Evolutionary conservation across 495 filamentous ascomycete genomes (phyloP).

Genomic region (Aspergillus hancockii): DNA sequence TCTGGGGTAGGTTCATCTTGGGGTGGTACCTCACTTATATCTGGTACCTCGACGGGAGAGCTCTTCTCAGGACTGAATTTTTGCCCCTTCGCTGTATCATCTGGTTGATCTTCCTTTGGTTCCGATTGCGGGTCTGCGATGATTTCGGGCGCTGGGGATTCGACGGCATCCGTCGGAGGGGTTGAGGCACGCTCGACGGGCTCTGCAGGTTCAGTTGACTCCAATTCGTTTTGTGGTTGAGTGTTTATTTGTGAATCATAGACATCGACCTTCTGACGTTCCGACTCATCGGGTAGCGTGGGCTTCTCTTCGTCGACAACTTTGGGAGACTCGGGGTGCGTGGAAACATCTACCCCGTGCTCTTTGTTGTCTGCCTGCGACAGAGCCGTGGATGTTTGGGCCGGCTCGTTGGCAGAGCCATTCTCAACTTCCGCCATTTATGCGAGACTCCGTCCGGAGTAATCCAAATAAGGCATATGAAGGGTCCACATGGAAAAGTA

Average conservation of each 20-base stretch:
- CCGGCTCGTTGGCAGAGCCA: slow-evolving; percentile 35
- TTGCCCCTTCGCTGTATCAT: slow-evolving; percentile 10
- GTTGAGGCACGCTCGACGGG: slow-evolving; percentile 22
- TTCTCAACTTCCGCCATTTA: slow-evolving; percentile 50
- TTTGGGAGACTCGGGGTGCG: slow-evolving; percentile 30
- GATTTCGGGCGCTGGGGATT: slow-evolving; percentile 20
- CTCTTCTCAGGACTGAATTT: slow-evolving; percentile 13
- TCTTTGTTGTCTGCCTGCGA: slow-evolving; percentile 37
- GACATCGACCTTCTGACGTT: slow-evolving; percentile 32
- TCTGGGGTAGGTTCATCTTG: slow-evolving; percentile 35
- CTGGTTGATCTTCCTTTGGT: slow-evolving; percentile 9
- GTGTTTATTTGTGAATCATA: slow-evolving; percentile 21
- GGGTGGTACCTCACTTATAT: slow-evolving; percentile 12
- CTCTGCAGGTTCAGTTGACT: slow-evolving; percentile 18
- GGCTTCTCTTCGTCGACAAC: slow-evolving; percentile 36
- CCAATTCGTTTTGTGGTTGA: slow-evolving; percentile 16
- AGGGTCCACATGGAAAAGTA: slow-evolving; percentile 36
- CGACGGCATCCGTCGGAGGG: slow-evolving; percentile 23
- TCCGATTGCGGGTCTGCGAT: slow-evolving; percentile 20
- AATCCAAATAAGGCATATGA: slow-evolving; percentile 26
- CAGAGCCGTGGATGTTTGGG: slow-evolving; percentile 30
- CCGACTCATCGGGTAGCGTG: slow-evolving; percentile 27
- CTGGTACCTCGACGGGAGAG: slow-evolving; percentile 11
- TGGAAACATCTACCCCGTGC: slow-evolving; percentile 32
- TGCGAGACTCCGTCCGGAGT: slow-evolving; percentile 41